Base-by-base conservation (phyloP, 768 basidiomycete species). In the Tylopilus cervinicoccineus region DNA sequence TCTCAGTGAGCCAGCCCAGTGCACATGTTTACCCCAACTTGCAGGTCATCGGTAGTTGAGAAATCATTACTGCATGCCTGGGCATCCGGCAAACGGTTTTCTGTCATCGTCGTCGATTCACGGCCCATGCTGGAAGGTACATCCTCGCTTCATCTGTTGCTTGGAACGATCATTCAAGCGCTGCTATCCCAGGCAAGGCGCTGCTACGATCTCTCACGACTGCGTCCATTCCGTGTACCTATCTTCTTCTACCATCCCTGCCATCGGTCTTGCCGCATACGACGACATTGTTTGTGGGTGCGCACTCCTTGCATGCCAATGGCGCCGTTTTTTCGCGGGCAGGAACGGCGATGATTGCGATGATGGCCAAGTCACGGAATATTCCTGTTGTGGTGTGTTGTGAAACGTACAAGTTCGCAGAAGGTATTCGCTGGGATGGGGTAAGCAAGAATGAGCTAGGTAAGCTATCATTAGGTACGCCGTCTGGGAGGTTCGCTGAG, bases 321-420 rank as follows among this genome's bases (percentile, higher is more conserved):
- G 96, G 96, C 8, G 83, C 92, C 3, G 88, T 98, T 3, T 95
- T 88, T 64, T 89, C 93, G 11, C 79, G 96, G 43, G 92, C 93
- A 0, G 96, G 96, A 23, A 98, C 94, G 4, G 95, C 95, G 0
- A 78, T 93, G 58, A 92, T 98, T 6, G 91, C 94, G 2, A 95
- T 98, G 94, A 84, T 97, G 77, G 90, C 92, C 2, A 91, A 90
- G 66, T 81, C 82, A 39, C 80, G 86, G 59, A 84, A 83, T 20
- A 87, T 97, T 0, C 95, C 96, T 5, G 93, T 98, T 7, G 81
- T 99, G 29, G 93, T 96, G 22, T 97, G 93, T 55, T 96, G 94
- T 59, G 96, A 98, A 70, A 99, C 96, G 5, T 98, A 98, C 73
- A 99, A 99, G 67, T 98, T 94, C 60, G 88, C 89, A 16, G 95